Evolutionary conservation across 306 rosid genomes (phyloP), one percentile per base, ranked within the genome.

Genomic region (Alnus glutinosa): DNA sequence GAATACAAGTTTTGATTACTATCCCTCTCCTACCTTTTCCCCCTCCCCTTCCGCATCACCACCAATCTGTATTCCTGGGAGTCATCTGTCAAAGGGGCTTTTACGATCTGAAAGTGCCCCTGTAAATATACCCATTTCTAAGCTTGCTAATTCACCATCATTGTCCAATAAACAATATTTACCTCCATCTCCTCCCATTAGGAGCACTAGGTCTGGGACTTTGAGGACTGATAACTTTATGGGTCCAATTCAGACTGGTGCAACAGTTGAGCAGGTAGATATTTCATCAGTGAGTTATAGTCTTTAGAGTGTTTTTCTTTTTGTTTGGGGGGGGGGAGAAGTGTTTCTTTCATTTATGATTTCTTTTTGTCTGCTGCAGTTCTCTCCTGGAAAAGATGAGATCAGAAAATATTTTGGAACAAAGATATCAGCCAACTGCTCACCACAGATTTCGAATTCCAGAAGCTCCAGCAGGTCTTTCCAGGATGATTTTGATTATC

Each of bases 71-170:
- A 85, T 77, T 81, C 88, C 88, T 39, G 91, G 86, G 42, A 80
- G 80, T 73, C 83, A 80, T 69, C 81, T 82, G 61, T 83, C 94
- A 30, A 86, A 83, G 72, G 44, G 85, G 79, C 89, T 86, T 78
- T 73, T 87, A 78, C 92, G 92, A 73, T 88, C 93, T 47, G 97
- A 88, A 88, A 91, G 98, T 84, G 97, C 97, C 77, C 94, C 97
- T 0, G 89, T 75, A 59, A 84, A 83, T 70, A 91, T 88, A 77
- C 95, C 88, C 2, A 47, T 9, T 57, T 63, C 86, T 75, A 85
- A 88, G 85, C 82, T 68, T 78, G 83, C 81, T 62, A 76, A 75
- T 78, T 88, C 59, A 72, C 84, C 89, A 74, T 86, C 80, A 74
- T 80, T 76, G 14, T 75, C 77, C 71, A 85, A 79, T 81, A 82